Percentiles rank a stretch among this genome's conserved stretches.
Evolutionary conservation across 2,329 filamentous ascomycete genomes (phyloP).

Genomic region (Monosporascus sp.): DNA sequence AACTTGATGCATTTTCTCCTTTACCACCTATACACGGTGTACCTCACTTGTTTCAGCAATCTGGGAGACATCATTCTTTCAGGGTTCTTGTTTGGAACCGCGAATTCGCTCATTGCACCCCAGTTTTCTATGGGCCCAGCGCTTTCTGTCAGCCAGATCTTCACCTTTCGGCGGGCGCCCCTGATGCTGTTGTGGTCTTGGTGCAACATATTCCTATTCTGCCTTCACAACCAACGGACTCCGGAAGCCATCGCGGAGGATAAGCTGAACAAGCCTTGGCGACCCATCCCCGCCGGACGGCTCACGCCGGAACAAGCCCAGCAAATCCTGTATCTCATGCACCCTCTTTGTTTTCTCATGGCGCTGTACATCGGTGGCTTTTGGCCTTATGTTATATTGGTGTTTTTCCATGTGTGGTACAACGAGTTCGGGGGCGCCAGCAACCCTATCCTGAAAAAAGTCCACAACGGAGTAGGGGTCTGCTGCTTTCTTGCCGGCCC

Average conservation of each 20-base stretch:
- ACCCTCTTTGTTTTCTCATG: slow-evolving; percentile 1
- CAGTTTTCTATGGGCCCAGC: slow-evolving; percentile 1
- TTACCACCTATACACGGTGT: background rate
- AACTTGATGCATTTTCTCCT: too few species aligned
- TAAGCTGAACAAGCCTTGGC: slow-evolving; percentile 4
- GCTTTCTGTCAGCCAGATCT: background rate
- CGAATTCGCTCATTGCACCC: background rate
- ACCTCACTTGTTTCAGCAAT: background rate
- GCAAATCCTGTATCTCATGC: background rate
- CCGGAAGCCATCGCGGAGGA: slow-evolving; percentile 1
- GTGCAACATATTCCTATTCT: slow-evolving; percentile 2
- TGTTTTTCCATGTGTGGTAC: slow-evolving; percentile 4
- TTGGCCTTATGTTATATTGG: slow-evolving; percentile 2
- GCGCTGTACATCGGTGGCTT: background rate
- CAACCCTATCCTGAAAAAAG: slow-evolving; percentile 6
- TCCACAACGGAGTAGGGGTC: slow-evolving; percentile 5
- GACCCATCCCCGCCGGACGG: slow-evolving; percentile 1
- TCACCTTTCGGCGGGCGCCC: background rate
- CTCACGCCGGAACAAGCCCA: slow-evolving; percentile 1
- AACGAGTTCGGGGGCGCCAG: slow-evolving; percentile 5
- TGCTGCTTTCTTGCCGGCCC: slow-evolving; percentile 4
- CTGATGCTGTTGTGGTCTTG: slow-evolving; percentile 3
- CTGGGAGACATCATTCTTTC: background rate
- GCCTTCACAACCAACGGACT: slow-evolving; percentile 2
- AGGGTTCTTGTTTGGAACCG: background rate